These are phyloP conservation scores for Cytospora chrysosperma DNA, from an alignment of 2,329 filamentous ascomycete genomes.

Conservation along the genomic window DNA sequence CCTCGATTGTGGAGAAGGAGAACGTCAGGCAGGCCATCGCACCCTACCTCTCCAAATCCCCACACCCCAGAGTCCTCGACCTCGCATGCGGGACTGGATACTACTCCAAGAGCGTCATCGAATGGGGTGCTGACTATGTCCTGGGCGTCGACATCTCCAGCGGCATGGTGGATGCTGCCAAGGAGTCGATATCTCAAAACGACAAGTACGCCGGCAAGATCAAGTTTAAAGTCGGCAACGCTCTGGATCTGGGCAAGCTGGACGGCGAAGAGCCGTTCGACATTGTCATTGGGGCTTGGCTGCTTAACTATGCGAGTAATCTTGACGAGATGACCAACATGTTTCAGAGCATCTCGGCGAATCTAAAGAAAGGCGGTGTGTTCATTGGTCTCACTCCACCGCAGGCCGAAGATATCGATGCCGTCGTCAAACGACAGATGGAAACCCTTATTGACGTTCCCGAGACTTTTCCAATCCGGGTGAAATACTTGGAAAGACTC, in stretches of 20 bases:
- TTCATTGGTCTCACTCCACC: conserved; percentile 34
- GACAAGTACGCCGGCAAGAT: conserved; percentile 13
- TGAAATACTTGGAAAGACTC: conserved; percentile 19
- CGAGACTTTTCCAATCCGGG: background rate
- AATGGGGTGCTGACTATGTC: conserved; percentile 36
- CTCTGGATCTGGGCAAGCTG: conserved; percentile 27
- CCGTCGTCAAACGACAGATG: conserved; percentile 3
- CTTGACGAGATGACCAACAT: conserved; percentile 33
- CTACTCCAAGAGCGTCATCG: conserved; percentile 34
- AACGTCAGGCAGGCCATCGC: conserved; percentile 20
- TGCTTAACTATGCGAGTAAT: conserved; percentile 38
- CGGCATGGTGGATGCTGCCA: conserved; percentile 35
- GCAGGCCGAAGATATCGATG: conserved; percentile 19
- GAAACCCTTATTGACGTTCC: background rate
- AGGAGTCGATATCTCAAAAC: conserved; percentile 11
- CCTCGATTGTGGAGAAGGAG: conserved; percentile 19
- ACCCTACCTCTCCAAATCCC: conserved; percentile 9
- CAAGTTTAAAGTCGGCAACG: conserved; percentile 29
- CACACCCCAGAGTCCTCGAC: conserved; percentile 33
- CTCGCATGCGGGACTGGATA: conserved; percentile 40
- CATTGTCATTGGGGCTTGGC: conserved; percentile 37
- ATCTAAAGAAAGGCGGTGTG: conserved; percentile 36
- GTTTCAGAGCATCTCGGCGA: conserved; percentile 36
- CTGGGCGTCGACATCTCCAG: conserved; percentile 38
- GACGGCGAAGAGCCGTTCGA: conserved; percentile 34